Evolutionary conservation across 805 yeast species (phyloP).

Genomic region (Zygosaccharomyces kombuchaensis): DNA sequence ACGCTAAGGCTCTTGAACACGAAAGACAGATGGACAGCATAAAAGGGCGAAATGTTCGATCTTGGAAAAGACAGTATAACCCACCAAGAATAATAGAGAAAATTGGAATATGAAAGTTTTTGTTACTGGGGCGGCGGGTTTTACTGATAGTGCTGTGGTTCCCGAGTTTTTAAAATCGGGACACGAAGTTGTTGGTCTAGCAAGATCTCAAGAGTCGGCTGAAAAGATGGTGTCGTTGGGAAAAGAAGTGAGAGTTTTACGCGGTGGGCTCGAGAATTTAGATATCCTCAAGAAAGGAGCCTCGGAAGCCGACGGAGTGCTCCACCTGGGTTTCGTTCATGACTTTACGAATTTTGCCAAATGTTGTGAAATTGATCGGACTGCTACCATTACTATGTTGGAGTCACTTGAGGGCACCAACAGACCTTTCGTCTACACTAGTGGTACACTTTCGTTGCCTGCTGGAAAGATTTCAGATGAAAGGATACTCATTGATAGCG

Average conservation of each 20-base stretch:
- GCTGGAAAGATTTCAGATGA: constrained; percentile 12
- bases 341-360: constrained; percentile 26
- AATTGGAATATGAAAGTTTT: constrained; percentile 26
- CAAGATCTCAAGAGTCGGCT: constrained; percentile 34
- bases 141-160: constrained; percentile 29
- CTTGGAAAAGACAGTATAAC: too few relatives aligned
- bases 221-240: constrained; percentile 26
- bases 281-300: constrained; percentile 32
- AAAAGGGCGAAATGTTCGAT: too few relatives aligned
- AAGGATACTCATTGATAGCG: constrained; percentile 1
- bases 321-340: constrained; percentile 38
- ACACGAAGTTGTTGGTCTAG: constrained; percentile 32
- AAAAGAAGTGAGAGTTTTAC: constrained; percentile 20
- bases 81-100: too few relatives aligned
- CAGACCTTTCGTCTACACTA: constrained; percentile 29
- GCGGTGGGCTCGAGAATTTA: constrained; percentile 32
- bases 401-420: constrained; percentile 31
- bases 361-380: constrained; percentile 22
- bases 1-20: too few relatives aligned
- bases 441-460: constrained; percentile 4
- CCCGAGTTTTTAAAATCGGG: constrained; percentile 24
- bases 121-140: constrained; percentile 39
- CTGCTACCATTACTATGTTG: constrained; percentile 29
- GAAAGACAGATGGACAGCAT: too few relatives aligned
- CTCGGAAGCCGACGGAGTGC: constrained; percentile 34